Base-by-base conservation (phyloP, 495 filamentous ascomycete genomes). In the Xylaria castorea region DNA sequence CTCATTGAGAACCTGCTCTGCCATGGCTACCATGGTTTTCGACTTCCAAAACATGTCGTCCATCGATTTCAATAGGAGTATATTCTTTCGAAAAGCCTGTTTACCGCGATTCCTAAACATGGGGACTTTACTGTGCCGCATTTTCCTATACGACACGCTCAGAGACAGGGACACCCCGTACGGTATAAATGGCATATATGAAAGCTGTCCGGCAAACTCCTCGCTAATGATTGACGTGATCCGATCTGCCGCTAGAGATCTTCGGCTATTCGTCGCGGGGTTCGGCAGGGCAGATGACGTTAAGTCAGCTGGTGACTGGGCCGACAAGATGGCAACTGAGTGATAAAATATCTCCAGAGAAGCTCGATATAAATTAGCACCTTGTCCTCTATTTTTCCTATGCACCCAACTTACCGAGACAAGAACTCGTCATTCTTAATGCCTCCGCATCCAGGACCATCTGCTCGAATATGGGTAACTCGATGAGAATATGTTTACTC, bases 341-440 rank as follows among this genome's bases (percentile, higher is more conserved):
- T 93, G 90, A 74, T 94, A 93, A 66, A 90, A 89, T 6, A 91
- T 84, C 73, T 93, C 91, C 5, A 93, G 77, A 0, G 91, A 87
- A 1, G 86, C 90, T 91, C 60, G 34, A 0, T 20, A 68, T 42
- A 22, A 72, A 73, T 78, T 16, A 78, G 72, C 30, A 70, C 22
- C 6, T 25, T 50, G 25, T 14, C 11, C 46, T 74, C 40, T 34
- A 36, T 42, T 60, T 44, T n/a, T 1, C 14, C 11, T 25, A 20
- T 6, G 30, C n/a, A 14, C 8, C 58, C 14, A 44, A 80, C 83
- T 75, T 80, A 85, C 90, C 89, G 42, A 88, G 77, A 38, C 81
- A 78, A 14, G 75, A 74, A 27, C 80, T 80, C 20, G 84, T 75
- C 55, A 85, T 78, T 9, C 78, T 76, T 32, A 80, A 78, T 0